Evolutionary conservation across 2,329 filamentous ascomycete species (phyloP), one percentile per base, ranked within the genome.

Genomic region (Ophiostoma australiae): DNA sequence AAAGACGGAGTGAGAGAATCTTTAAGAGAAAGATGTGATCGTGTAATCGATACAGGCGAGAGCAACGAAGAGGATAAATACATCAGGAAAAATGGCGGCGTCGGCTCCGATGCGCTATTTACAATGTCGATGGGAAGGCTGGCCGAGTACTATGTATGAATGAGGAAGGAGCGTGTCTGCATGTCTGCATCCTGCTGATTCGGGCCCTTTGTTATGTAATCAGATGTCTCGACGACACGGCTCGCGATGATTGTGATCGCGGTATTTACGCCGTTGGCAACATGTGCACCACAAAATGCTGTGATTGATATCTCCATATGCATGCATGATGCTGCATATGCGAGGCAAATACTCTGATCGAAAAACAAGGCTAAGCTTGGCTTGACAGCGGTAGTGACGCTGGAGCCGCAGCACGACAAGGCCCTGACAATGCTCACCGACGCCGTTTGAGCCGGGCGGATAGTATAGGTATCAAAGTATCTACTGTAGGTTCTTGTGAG

Each of bases 81-180:
- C 23, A 33, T 2, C 27, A 33, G 27, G 58, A 10, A 33, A 17
- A 63, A 17, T 17, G 27, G 15, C 11, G 52, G 23, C 4, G 58
- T 33, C 58, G 58, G 58, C 58, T 33, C 27, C 58, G 58, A 33
- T 63, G 58, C 58, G 58, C 27, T 33, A 63, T 63, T 63, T 63
- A 63, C 27, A 33, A 4, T 63, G 27, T 5, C 27, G 27, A 33
- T 33, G 58, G 33, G 58, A 58, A 58, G 58, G 58, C 58, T 20
- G 58, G n/a, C n/a, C 23, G n/a, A 58, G 52, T 11, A 15, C 2
- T 1, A n/a, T 17, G 44, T 48, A 48, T 48, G 44, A 17, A 48
- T 20, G 44, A 20, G 44, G 44, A 48, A 58, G 52, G 52, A 58
- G n/a, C 52, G 52, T 58, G n/a, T 8, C 52, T 27, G 23, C 23